Base-by-base conservation (phyloP, 441 rosid genomes). In the Hura crepitans region DNA sequence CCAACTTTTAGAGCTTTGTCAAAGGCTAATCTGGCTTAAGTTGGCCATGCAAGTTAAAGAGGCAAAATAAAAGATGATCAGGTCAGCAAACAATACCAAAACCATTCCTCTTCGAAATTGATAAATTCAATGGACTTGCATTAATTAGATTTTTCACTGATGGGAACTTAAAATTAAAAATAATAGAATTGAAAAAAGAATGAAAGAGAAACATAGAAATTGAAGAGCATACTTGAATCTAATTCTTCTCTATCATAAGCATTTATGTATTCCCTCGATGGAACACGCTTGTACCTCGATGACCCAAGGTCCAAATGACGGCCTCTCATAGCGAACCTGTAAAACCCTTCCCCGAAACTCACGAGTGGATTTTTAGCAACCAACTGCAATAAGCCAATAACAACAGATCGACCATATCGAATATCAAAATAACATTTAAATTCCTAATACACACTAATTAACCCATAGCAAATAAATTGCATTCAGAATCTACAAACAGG, bases 251-350 rank as follows among this genome's bases (percentile, higher is more conserved):
- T 85, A 66, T 85, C 91, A 66, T 81, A 60, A 54, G 73, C 75
- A 81, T 74, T 73, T 49, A 84, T 65, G 54, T 70, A 68, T 28
- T 90, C 98, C 69, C 65, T 84, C 11, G 85, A 79, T 10, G 85
- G 68, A 42, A 73, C 83, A 75, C 93, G 96, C 85, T 89, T 92
- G 80, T 83, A 77, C 54, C 74, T 74, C 28, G 77, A 76, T 59
- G 65, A 66, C 25, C 79, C 62, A 33, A 59, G 66, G 55, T 87
- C 96, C 14, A 77, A 74, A 72, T 90, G 88, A 71, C 96, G 92
- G 63, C 92, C 97, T 70, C 98, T 87, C 92, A 93, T 85, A 15
- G 82, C 85, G 50, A 81, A 64, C 72, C 73, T 74, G 61, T 59
- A 71, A 51, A 65, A 33, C 47, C 72, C 65, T 54, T 54, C 80